Conservation (phyloP, 495 filamentous ascomycete species). For the Penicillium desertorum region DNA sequence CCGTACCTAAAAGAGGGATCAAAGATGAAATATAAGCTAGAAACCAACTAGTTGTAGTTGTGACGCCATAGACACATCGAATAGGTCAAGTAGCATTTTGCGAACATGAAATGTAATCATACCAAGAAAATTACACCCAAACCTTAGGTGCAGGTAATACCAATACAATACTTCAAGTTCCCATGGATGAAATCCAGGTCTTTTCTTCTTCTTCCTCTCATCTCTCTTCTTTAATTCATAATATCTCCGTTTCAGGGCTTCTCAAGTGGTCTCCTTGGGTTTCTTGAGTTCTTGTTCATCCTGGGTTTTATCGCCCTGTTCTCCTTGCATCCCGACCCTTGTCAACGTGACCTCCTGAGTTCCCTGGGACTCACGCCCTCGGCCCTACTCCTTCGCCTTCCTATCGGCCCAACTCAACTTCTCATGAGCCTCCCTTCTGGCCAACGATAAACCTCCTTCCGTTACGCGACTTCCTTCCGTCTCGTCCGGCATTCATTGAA, state of each 20-base stretch:
- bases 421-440: conserved; percentile 29
- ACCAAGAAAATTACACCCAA: conserved; percentile 4
- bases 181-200: conserved; percentile 13
- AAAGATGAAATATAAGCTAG: neutral
- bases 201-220: conserved; percentile 24
- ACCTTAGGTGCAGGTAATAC: conserved; percentile 14
- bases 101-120: neutral
- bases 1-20: neutral
- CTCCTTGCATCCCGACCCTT: conserved; percentile 29
- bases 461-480: conserved; percentile 23
- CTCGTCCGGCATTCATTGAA: conserved; percentile 30
- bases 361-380: conserved; percentile 15
- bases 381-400: conserved; percentile 21
- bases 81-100: neutral
- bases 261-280: conserved; percentile 8
- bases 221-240: conserved; percentile 23
- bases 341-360: conserved; percentile 20
- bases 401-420: conserved; percentile 24
- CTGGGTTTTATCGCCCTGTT: conserved; percentile 22
- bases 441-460: conserved; percentile 29
- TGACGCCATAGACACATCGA: conserved; percentile 28
- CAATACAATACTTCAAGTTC: conserved; percentile 7
- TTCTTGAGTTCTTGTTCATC: conserved; percentile 11
- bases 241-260: conserved; percentile 15
- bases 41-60: conserved; percentile 13